These are phyloP conservation scores for Kokia cookei DNA, from an alignment of 441 rosid species.

Conservation along the genomic window DNA sequence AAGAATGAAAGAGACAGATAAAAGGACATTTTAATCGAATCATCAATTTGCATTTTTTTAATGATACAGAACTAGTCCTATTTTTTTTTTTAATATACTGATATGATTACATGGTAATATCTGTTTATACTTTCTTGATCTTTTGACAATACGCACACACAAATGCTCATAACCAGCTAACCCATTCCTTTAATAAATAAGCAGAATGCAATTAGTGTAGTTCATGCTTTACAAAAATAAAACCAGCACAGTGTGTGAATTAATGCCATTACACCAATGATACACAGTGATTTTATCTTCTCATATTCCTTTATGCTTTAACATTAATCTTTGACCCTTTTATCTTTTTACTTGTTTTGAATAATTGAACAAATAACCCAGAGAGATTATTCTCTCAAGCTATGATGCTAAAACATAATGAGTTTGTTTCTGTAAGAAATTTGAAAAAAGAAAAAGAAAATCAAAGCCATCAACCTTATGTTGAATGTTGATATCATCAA, in stretches of 20 bases:
- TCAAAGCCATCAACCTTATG: conserved; percentile 11
- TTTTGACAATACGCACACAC: too few relatives aligned
- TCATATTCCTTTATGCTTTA: not conserved
- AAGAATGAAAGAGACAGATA: too few relatives aligned
- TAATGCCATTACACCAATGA: not conserved
- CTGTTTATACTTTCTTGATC: too few relatives aligned
- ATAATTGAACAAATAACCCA: not conserved
- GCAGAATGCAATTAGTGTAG: too few relatives aligned
- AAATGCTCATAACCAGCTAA: too few relatives aligned
- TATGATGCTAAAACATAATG: conserved; percentile 41
- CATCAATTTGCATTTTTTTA: too few relatives aligned
- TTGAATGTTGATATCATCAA: conserved; percentile 19
- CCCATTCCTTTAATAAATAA: too few relatives aligned
- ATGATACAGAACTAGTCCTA: too few relatives aligned
- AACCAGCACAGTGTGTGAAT: not conserved
- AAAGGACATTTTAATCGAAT: too few relatives aligned
- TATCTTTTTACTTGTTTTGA: not conserved
- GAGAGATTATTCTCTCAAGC: conserved; percentile 23
- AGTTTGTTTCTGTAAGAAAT: conserved; percentile 31
- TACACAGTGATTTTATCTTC: not conserved
- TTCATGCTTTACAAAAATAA: not conserved
- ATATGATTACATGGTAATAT: too few relatives aligned
- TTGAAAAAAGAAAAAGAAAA: not conserved
- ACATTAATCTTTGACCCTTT: not conserved
- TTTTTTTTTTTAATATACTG: too few relatives aligned